Evolutionary conservation across 1,284 basidiomycete genomes (phyloP), one percentile per base, ranked within the genome.

Genomic region (Chalciporus piperatoides): DNA sequence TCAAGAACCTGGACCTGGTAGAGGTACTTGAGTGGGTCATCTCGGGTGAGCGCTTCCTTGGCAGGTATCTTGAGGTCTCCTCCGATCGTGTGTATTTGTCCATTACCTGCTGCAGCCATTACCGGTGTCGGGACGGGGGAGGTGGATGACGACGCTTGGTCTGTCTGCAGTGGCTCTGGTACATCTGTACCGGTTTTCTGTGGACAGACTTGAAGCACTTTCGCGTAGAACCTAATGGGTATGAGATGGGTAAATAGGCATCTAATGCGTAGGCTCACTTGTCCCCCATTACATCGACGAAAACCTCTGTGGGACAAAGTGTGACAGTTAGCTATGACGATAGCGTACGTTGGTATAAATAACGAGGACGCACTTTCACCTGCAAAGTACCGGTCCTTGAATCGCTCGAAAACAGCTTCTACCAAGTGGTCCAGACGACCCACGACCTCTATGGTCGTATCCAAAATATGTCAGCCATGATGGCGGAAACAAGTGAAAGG

Each of bases 371-470:
- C 62, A 93, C 92, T 86, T 72, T 99, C 96, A 56, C 84, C 85
- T 41, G 80, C 75, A 67, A 93, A 99, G 72, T 94, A 99, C 32
- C 96, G 82, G 71, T 97, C 87, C 61, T 93, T 92, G 78, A 94
- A 97, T 38, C 96, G 85, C 57, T 98, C 96, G 65, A 85, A 97
- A 35, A 97, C 89, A 44, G 86, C 85, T 68, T 99, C 96, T 4
- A 96, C 92, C 14, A 99, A 78, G 60, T 91, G 87, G 71, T 98
- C 96, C 50, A 99, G 77, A 55, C 96, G 87, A 37, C 95, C 94
- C 69, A 97, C 90, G 58, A 97, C 88, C 81, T 93, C 94, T 97
- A 69, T 36, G 58, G 59, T 56, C 49, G 54, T 46, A 54, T 44
- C 25, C 52, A 19, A 19, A 55, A 42, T 3, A 48, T 19, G 56